Conservation (phyloP, 768 basidiomycete species). For the Leccinum subtestaceum region DNA sequence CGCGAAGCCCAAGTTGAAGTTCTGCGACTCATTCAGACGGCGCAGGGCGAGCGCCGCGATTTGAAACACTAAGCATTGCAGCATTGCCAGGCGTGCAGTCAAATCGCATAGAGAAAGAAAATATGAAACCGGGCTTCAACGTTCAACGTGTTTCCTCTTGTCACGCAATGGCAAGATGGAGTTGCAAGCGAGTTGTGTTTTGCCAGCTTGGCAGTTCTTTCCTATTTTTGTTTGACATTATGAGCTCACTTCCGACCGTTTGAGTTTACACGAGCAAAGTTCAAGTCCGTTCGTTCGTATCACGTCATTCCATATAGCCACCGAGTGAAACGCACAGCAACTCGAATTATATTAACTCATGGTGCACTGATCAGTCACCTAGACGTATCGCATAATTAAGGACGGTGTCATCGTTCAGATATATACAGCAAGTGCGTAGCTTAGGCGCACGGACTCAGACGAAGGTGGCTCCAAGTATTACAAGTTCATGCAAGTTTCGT, state of each 20-base stretch:
- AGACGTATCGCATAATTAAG: conserved; percentile 16
- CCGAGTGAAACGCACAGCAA: conserved; percentile 17
- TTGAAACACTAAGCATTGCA: background rate
- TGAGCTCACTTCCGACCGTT: conserved; percentile 16
- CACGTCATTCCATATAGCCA: conserved; percentile 29
- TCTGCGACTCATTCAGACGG: background rate
- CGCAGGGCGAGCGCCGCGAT: background rate
- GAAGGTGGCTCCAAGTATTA: background rate
- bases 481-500: background rate
- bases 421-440: conserved; percentile 11
- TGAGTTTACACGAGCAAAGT: conserved; percentile 18
- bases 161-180: background rate
- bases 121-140: conserved; percentile 10
- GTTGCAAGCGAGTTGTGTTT: conserved; percentile 12
- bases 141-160: conserved; percentile 10
- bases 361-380: conserved; percentile 13
- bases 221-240: background rate
- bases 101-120: conserved; percentile 1
- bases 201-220: conserved; percentile 13
- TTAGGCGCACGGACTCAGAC: conserved; percentile 23
- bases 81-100: background rate
- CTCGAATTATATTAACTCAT: conserved; percentile 8
- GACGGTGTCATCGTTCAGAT: conserved; percentile 17
- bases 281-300: conserved; percentile 22
- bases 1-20: background rate